phyloP scores from a whole-genome alignment of 441 rosid genomes.

The Eutrema salsugineum region DNA sequence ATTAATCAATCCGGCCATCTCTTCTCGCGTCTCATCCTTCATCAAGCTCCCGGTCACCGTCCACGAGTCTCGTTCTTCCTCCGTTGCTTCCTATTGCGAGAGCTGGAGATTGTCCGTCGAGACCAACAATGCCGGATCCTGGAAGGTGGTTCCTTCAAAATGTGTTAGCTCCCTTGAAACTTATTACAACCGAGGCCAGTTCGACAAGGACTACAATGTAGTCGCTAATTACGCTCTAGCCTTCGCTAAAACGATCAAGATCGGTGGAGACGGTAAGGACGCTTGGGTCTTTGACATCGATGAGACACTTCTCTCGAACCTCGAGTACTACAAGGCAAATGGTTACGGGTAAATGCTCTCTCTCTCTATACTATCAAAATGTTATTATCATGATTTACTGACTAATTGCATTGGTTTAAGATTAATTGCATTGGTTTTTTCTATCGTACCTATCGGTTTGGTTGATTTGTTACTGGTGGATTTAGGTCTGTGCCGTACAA shows the following conservation, averaged over 20 bases:
- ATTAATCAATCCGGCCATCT: not conserved
- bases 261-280: conserved; percentile 55
- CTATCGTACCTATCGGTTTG: not conserved
- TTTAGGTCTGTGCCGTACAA: conserved; percentile 56
- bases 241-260: conserved; percentile 39
- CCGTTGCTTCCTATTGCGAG: conserved; percentile 47
- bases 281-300: conserved; percentile 90
- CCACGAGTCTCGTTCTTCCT: conserved; percentile 8
- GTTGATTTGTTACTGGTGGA: not conserved
- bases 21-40: conserved; percentile 7
- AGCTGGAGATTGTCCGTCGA: conserved; percentile 80
- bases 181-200: conserved; percentile 49
- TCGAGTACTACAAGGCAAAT: conserved; percentile 51
- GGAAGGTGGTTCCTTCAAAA: conserved; percentile 41
- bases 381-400: too few species aligned
- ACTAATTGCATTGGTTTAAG: too few species aligned
- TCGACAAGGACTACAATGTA: conserved; percentile 47
- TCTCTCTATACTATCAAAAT: too few species aligned
- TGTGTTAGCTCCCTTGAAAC: conserved; percentile 44
- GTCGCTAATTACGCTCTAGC: conserved; percentile 40
- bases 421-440: not conserved
- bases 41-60: not conserved
- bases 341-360: conserved; percentile 68
- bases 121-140: conserved; percentile 70
- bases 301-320: conserved; percentile 75